Conservation (phyloP, 257 asterid genomes). For the Salvia miltiorrhiza region DNA sequence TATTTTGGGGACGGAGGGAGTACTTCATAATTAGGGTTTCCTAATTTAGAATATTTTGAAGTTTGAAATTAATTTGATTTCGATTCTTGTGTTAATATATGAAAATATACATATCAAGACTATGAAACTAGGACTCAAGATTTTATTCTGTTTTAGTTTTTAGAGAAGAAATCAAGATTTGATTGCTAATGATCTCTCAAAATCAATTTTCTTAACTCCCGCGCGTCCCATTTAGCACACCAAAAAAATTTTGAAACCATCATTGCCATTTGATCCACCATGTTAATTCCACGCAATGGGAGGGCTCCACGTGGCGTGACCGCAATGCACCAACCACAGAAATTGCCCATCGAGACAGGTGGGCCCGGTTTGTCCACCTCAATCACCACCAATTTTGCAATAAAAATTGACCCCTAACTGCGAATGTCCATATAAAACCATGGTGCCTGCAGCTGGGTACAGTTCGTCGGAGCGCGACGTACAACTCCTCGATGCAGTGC, state of each 20-base stretch:
- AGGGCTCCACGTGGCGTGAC: slow-evolving; percentile 19
- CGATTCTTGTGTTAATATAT: too few species aligned
- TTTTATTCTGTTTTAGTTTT: not conserved
- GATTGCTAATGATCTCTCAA: slow-evolving; percentile 33
- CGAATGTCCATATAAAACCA: slow-evolving; percentile 23
- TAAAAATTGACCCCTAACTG: slow-evolving; percentile 29
- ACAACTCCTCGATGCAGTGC: slow-evolving; percentile 18
- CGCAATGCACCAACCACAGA: slow-evolving; percentile 22
- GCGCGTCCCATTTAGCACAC: slow-evolving; percentile 24
- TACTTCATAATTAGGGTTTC: too few species aligned
- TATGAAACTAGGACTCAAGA: slow-evolving; percentile 11
- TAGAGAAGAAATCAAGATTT: slow-evolving; percentile 18
- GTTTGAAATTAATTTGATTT: too few species aligned
- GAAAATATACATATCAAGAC: too few species aligned
- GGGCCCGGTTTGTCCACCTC: slow-evolving; percentile 61
- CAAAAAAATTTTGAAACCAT: slow-evolving; percentile 19
- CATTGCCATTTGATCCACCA: slow-evolving; percentile 16
- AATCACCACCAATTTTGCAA: slow-evolving; percentile 36
- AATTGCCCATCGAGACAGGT: slow-evolving; percentile 36
- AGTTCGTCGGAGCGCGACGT: slow-evolving; percentile 21
- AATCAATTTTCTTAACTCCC: slow-evolving; percentile 24
- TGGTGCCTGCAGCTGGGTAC: slow-evolving; percentile 25
- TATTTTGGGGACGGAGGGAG: too few species aligned
- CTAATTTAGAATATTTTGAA: too few species aligned
- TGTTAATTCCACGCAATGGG: slow-evolving; percentile 8